Evolutionary conservation across 805 yeast genomes (phyloP), one percentile per base, ranked within the genome.

Genomic region (Diddensiella caesifluorescens): DNA sequence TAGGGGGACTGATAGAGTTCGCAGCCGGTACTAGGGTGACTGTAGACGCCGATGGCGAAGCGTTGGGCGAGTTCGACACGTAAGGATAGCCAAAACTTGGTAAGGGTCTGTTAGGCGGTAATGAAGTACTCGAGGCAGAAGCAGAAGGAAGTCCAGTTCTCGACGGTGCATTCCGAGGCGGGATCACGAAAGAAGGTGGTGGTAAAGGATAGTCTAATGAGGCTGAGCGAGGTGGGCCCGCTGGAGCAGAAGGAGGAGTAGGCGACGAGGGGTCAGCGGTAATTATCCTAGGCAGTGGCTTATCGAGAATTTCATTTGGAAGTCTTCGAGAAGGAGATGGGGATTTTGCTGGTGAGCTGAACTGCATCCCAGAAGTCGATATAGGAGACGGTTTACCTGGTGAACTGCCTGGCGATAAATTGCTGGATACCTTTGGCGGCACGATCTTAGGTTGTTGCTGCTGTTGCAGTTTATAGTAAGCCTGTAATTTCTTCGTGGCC

Each of bases 271-370:
- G 35, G 22, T 16, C 10, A 3, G 36, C 10, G 7, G n/a, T n/a
- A n/a, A n/a, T n/a, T n/a, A n/a, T n/a, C n/a, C n/a, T n/a, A 7
- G 45, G 46, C 22, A 42, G 33, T 4, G 46, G 43, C 12, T 40
- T 22, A 15, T 42, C 46, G 29, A 38, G 43, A 21, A n/a, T n/a
- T n/a, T n/a, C n/a, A n/a, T n/a, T n/a, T n/a, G n/a, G n/a, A n/a
- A n/a, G n/a, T n/a, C n/a, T n/a, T n/a, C n/a, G n/a, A n/a, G n/a
- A n/a, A n/a, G n/a, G n/a, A n/a, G n/a, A n/a, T n/a, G n/a, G n/a
- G n/a, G n/a, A n/a, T n/a, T n/a, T n/a, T n/a, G n/a, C n/a, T n/a
- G n/a, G n/a, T n/a, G n/a, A n/a, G n/a, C n/a, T n/a, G n/a, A n/a
- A n/a, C n/a, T n/a, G n/a, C n/a, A n/a, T n/a, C n/a, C n/a, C n/a